Conservation (phyloP, 2,329 filamentous ascomycete genomes). For the Sporothrix luriei region DNA sequence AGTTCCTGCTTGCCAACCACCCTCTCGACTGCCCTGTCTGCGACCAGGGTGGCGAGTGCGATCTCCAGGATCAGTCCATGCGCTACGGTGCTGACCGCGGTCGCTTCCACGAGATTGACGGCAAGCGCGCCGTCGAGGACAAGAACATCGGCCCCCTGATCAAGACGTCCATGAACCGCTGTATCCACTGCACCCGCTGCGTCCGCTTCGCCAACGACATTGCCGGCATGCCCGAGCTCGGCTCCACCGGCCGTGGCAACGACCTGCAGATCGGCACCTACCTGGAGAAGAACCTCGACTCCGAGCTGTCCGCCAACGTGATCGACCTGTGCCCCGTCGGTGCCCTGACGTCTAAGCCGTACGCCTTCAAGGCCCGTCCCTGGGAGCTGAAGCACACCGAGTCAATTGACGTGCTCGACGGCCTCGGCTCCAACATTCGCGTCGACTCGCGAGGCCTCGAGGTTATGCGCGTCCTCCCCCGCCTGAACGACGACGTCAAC, state of each 20-base stretch:
- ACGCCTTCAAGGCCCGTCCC: slow-evolving; percentile 92
- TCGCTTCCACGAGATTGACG: slow-evolving; percentile 91
- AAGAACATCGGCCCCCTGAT: slow-evolving; percentile 98
- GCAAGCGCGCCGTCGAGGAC: slow-evolving; percentile 97
- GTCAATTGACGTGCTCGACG: slow-evolving; percentile 92
- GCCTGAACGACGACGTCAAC: slow-evolving; percentile 96
- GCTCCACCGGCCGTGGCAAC: slow-evolving; percentile 92
- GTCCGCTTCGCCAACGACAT: slow-evolving; percentile 97
- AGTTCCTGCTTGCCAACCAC: slow-evolving; percentile 95
- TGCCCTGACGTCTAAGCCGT: slow-evolving; percentile 94
- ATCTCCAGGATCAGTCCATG: slow-evolving; percentile 99
- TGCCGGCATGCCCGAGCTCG: slow-evolving; percentile 92
- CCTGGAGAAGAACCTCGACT: slow-evolving; percentile 88
- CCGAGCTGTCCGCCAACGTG: slow-evolving; percentile 94
- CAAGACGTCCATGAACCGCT: slow-evolving; percentile 99
- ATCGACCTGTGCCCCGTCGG: slow-evolving; percentile 98
- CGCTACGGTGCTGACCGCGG: slow-evolving; percentile 94
- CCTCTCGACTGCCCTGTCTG: slow-evolving; percentile 96
- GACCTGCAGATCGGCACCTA: slow-evolving; percentile 98
- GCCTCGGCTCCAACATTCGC: slow-evolving; percentile 89
- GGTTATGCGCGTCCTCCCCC: slow-evolving; percentile 91
- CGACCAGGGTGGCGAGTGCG: slow-evolving; percentile 98
- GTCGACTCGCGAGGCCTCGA: slow-evolving; percentile 91
- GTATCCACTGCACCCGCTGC: slow-evolving; percentile 98
- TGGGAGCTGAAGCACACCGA: slow-evolving; percentile 98